Base-by-base conservation (phyloP, 495 filamentous ascomycete species). In the Aspergillus baeticus region DNA sequence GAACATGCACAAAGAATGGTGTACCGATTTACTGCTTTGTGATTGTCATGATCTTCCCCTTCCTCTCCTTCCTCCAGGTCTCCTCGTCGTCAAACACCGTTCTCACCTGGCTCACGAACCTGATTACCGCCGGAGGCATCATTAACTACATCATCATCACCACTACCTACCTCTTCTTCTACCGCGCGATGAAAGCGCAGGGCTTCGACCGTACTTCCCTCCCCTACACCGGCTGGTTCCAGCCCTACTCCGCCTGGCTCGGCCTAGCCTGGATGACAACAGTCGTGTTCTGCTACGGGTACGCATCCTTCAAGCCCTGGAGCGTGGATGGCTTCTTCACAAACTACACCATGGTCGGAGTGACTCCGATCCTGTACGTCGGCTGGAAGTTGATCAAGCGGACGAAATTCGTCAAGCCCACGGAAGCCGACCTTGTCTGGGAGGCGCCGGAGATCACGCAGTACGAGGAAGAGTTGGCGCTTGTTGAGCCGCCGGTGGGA, bases 311-410 rank as follows among this genome's bases (percentile, higher is more conserved):
- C 64, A 46, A 68, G 17, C 81, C 77, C 1, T 86, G 76, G 72
- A 65, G 67, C 44, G 67, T 82, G 6, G 63, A 59, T 8, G 55
- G 51, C 41, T 87, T 86, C 63, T 85, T 87, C 69, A 69, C 68
- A 8, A 73, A 77, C 61, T 86, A 87, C 65, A 77, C 78, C 3
- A 83, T 85, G 81, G 68, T 77, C 3, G 47, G 80, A 7, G 55
- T 84, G 11, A 73, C 77, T 10, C 58, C 79, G 33, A 59, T 79
- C 0, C 77, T 71, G 55, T 73, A 77, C 46, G n/a, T 58, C 6
- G 67, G 68, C 22, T 87, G 83, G 83, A 87, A 86, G 69, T 22
- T 84, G 5, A 26, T 77, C 64, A 77, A 78, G 51, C 67, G 73
- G 5, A 85, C 84, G 0, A 75, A 69, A 54, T 70, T 77, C 44